Evolutionary conservation across 1,139 yeast genomes (phyloP), one percentile per base, ranked within the genome.

Genomic region (Oligophagozyma castellii): DNA sequence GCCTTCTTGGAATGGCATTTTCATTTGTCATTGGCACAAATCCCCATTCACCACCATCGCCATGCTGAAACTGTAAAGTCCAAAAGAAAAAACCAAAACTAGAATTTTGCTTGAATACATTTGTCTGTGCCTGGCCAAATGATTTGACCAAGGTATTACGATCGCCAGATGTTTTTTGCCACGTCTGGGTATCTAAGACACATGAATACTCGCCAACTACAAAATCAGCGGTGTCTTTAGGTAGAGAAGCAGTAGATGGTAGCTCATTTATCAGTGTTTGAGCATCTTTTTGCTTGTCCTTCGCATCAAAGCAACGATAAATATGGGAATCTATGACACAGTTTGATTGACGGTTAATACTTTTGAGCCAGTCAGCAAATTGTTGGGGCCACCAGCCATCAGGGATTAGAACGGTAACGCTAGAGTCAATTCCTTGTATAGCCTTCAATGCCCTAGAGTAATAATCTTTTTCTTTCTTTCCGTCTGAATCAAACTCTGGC

Each of bases 11-110:
- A 15, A 81, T 58, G 6, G 75, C 71, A 0, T 86, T 84, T 33
- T 59, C 59, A 16, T 76, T 71, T 16, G 68, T 58, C 89, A 80
- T 80, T 26, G 84, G 81, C 25, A 67, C 65, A 53, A 81, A 75
- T 32, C 89, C 95, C 96, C 96, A 86, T 56, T 83, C 95, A 7
- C 95, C 96, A 23, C 95, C 95, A 46, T 76, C 77, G 2, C 95
- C 95, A 32, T 73, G 65, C 48, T 77, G 71, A 49, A 86, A 86
- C 54, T 81, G 83, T 52, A 59, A 79, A 2, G 95, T 80, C 96
- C 96, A 86, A 55, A 89, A 86, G 53, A 66, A 84, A 29, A 69
- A 64, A 0, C 95, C 95, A 31, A 71, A 65, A 4, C 61, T 53
- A 1, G 86, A 74, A 14, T 30, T 32, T 28, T 78, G 56, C 25